phyloP scores from a whole-genome alignment of 139 green algal species.

The Protoeuglena noctilucae region DNA sequence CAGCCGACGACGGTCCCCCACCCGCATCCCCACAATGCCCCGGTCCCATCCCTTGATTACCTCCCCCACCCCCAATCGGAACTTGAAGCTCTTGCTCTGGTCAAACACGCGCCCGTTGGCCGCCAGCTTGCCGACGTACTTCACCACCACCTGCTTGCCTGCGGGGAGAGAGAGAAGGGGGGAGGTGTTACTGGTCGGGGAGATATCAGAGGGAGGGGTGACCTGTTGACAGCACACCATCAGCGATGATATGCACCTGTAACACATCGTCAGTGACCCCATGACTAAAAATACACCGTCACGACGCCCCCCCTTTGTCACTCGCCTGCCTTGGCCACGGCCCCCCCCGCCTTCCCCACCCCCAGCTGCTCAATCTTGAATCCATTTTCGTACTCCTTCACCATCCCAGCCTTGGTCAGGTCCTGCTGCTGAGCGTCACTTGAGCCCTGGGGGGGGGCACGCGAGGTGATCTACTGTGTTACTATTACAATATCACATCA shows the following conservation, averaged over 20 bases:
- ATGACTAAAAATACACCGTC: background rate
- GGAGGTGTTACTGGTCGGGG: slow-evolving; percentile 8
- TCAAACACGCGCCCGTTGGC: slow-evolving; percentile 77
- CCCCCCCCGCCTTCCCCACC: slow-evolving; percentile 9
- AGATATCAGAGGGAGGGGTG: background rate
- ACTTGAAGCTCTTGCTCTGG: slow-evolving; percentile 58
- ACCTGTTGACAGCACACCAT: background rate
- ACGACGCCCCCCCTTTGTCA: background rate
- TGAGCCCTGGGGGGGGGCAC: too few relatives aligned
- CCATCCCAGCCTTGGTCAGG: slow-evolving; percentile 40
- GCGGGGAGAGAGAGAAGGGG: too few relatives aligned
- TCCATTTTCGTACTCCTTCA: slow-evolving; percentile 14
- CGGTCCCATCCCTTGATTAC: slow-evolving; percentile 76
- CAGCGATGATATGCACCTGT: slow-evolving; percentile 14
- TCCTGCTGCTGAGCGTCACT: too few relatives aligned
- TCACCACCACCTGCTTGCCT: slow-evolving; percentile 23
- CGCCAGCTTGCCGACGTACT: slow-evolving; percentile 64
- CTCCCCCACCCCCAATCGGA: slow-evolving; percentile 57
- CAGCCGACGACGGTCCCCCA: slow-evolving; percentile 73
- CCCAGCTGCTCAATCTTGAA: slow-evolving; percentile 59
- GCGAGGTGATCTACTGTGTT: too few relatives aligned
- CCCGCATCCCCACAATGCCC: slow-evolving; percentile 72
- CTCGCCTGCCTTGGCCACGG: background rate
- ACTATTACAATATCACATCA: too few relatives aligned
- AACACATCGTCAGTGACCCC: background rate